Evolutionary conservation across 352 stramenopile genomes (phyloP), one percentile per base, ranked within the genome.

Genomic region (Globisporangium yorkense): DNA sequence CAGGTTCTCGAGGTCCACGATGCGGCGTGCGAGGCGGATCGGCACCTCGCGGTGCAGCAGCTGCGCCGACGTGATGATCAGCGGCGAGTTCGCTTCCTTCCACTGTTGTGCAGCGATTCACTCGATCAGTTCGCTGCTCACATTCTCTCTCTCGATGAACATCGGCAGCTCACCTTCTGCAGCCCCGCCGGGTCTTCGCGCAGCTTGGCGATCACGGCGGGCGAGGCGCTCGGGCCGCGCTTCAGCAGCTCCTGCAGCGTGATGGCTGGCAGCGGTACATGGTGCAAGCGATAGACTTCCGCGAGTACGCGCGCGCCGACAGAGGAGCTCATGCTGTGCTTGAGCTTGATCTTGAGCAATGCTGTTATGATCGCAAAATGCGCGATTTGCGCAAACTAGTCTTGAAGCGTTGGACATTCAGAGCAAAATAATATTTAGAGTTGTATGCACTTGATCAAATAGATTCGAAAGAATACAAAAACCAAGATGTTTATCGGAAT

Each of bases 1-100:
- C 43, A 93, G 60, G 61, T 91, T 93, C 63, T 93, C 84, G 7
- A 93, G 66, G 65, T 93, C 84, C 43, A 93, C 84, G 50, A 93
- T 89, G 46, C 84, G 84, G 13, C 84, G 77, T 27, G 83, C 80
- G 51, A 93, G 70, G 18, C 83, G 83, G 65, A 93, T 93, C 20
- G 83, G 83, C 46, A 87, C 83, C 54, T 93, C 80, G 40, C 75
- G 77, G 57, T 93, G 83, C 65, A 93, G 66, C 24, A 87, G 63
- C 61, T 91, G 80, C 62, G 80, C 83, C 46, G 80, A 91, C 69
- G 82, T 85, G 46, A 93, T 75, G 55, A 93, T 91, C 51, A 73
- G 63, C 53, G 77, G 76, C 5, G 71, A 73, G 58, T 93, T 89
- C 55, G 71, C 64, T 37, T 87, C 74, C 35, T 84, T 75, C 80